Evolutionary conservation across 495 filamentous ascomycete species (phyloP), one percentile per base, ranked within the genome.

Genomic region (Cercophora newfieldiana): DNA sequence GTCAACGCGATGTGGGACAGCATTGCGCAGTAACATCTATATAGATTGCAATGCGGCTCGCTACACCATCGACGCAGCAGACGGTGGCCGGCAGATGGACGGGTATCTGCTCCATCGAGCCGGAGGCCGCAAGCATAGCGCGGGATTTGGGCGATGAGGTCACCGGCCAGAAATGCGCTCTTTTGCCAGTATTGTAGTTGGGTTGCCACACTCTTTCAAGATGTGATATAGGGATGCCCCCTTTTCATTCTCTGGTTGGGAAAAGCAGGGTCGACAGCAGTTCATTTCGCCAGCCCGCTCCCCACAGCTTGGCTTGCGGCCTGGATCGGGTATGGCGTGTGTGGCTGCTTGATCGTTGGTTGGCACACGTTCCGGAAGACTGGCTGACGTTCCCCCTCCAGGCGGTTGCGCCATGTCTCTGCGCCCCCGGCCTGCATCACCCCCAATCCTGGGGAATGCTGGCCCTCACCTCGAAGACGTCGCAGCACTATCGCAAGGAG

Each of bases 271-370:
- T 16, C 37, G 12, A 44, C 37, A 16, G 18, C 37, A 44, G 37
- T 44, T 44, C 37, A 44, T 44, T 16, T 44, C 37, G 37, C 37
- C 37, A 44, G 37, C 4, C 37, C 37, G 37, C 12, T 44, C 37
- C 37, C 37, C 37, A 44, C 37, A 44, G 4, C 12, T 44, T 5
- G n/a, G 37, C 4, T 14, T 2, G 4, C 4, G 37, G 37, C 37
- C 12, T 5, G 4, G 25, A 30, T 30, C 25, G 24, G 26, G 54
- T 25, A 57, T 57, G 54, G 54, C 28, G 54, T 30, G 24, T 8
- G 54, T 57, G 54, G 54, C 28, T 44, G 37, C 37, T 57, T 24
- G 54, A 57, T 57, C 54, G 54, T 8, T 57, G 54, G 54, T 28
- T 57, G 22, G 54, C 19, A 10, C 1, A 10, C 28, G 37, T 44